A percentile compares a stretch with the other conserved stretches of the same genome.
These are phyloP conservation scores for Cercospora nicotianae DNA, from an alignment of 2,329 filamentous ascomycete genomes.

Conservation along the genomic window DNA sequence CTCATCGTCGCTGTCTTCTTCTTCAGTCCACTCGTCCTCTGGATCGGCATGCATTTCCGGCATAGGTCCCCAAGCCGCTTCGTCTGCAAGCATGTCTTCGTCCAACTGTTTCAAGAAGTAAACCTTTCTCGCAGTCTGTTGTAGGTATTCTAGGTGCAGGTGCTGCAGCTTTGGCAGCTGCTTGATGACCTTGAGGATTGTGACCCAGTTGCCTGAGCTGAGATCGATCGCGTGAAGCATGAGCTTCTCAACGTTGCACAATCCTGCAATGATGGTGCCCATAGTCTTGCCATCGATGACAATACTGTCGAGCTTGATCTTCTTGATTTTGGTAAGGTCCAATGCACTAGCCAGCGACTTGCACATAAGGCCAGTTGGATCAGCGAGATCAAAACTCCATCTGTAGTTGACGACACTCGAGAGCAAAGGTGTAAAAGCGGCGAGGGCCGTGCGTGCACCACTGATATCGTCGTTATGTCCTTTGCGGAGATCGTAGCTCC, in stretches of 20 bases:
- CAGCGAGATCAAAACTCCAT: slow-evolving; percentile 15
- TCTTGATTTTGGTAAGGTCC: slow-evolving; percentile 19
- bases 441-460: slow-evolving; percentile 13
- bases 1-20: slow-evolving; percentile 9
- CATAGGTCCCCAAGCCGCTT: slow-evolving; percentile 10
- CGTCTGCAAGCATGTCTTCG: not conserved
- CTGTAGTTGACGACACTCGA: slow-evolving; percentile 10
- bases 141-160: slow-evolving; percentile 33
- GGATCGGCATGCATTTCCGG: slow-evolving; percentile 6
- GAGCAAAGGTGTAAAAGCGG: slow-evolving; percentile 13
- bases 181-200: slow-evolving; percentile 29
- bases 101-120: slow-evolving; percentile 32
- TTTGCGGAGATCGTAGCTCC: slow-evolving; percentile 11
- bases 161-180: slow-evolving; percentile 30
- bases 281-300: slow-evolving; percentile 18
- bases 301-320: slow-evolving; percentile 19
- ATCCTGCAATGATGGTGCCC: slow-evolving; percentile 12
- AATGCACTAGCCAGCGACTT: slow-evolving; percentile 12
- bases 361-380: slow-evolving; percentile 12
- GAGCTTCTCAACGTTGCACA: slow-evolving; percentile 17
- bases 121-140: slow-evolving; percentile 25
- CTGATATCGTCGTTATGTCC: slow-evolving; percentile 3
- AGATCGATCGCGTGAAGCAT: slow-evolving; percentile 25
- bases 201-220: slow-evolving; percentile 27
- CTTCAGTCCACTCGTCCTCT: slow-evolving; percentile 18